Conservation (phyloP, 2,329 filamentous ascomycete species). For the Fusarium illudens region DNA sequence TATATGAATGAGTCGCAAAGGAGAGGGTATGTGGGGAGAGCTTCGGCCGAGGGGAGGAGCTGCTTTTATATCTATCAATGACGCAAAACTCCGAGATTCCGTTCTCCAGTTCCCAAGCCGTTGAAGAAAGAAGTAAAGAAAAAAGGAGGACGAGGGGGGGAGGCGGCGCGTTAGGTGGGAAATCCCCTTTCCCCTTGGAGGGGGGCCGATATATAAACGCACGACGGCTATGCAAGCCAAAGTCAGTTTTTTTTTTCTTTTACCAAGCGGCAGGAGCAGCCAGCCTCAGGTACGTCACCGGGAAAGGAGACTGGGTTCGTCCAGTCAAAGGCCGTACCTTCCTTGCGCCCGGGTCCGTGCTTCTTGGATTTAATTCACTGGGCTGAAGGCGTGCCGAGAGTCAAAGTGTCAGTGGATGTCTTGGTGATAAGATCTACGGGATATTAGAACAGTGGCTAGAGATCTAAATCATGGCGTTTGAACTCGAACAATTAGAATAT, state of each 20-base stretch:
- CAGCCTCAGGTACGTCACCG: slow-evolving; percentile 25
- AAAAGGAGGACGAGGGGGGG: not conserved
- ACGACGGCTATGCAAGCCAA: slow-evolving; percentile 1
- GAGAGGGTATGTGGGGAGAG: slow-evolving; percentile 29
- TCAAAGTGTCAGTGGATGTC: too few species aligned
- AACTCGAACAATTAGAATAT: not conserved
- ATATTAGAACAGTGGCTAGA: not conserved
- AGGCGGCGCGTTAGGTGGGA: not conserved
- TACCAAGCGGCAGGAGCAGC: too few species aligned
- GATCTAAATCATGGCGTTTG: not conserved
- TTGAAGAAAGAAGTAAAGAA: not conserved
- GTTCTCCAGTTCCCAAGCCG: not conserved
- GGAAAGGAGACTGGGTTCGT: slow-evolving; percentile 8
- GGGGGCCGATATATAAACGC: not conserved
- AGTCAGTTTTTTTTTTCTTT: not conserved
- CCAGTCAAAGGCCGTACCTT: not conserved
- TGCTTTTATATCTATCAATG: slow-evolving; percentile 3
- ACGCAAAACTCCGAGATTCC: slow-evolving; percentile 14
- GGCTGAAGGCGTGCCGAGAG: not conserved
- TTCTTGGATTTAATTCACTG: not conserved
- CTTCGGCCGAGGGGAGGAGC: slow-evolving; percentile 39
- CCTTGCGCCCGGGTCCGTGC: slow-evolving; percentile 15
- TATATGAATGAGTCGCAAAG: slow-evolving; percentile 23
- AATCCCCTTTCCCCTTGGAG: not conserved
- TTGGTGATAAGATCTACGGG: not conserved